A percentile compares a stretch with the other conserved stretches of the same genome.
phyloP scores from a whole-genome alignment of 2,329 filamentous ascomycete genomes.

The Gaeumannomyces tritici region DNA sequence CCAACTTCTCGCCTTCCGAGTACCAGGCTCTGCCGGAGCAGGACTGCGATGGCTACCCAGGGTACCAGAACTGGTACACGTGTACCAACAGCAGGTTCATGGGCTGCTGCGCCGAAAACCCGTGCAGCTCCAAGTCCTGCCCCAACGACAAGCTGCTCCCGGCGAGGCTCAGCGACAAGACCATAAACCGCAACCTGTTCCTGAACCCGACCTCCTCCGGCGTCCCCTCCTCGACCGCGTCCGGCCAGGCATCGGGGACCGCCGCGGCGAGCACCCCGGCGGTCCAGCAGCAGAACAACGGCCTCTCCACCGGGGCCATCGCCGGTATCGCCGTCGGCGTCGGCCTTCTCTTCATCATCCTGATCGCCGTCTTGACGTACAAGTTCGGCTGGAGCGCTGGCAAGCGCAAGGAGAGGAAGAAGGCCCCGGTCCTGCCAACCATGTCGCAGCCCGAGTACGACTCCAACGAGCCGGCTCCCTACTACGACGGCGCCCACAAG shows the following conservation, averaged over 20 bases:
- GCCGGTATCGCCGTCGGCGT: constrained; percentile 13
- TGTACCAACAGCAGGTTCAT: constrained; percentile 21
- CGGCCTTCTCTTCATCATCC: constrained; percentile 10
- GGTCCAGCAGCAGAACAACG: constrained; percentile 4
- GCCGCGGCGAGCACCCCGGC: background rate
- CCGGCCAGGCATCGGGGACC: background rate
- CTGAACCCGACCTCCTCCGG: background rate
- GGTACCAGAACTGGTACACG: constrained; percentile 20
- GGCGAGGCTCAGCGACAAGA: constrained; percentile 8
- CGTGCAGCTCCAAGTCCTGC: constrained; percentile 21
- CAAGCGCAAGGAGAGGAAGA: background rate
- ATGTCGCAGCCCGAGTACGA: background rate
- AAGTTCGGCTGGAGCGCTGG: constrained; percentile 11
- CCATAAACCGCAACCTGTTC: background rate
- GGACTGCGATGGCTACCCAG: constrained; percentile 16
- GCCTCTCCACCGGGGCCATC: constrained; percentile 11
- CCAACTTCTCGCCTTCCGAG: constrained; percentile 20
- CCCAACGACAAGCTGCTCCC: constrained; percentile 16
- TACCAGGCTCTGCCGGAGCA: constrained; percentile 21
- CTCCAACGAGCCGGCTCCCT: background rate
- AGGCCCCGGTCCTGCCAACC: background rate
- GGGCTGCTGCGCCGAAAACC: constrained; percentile 25
- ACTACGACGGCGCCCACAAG: background rate
- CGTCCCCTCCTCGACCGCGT: background rate
- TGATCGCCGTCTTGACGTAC: constrained; percentile 12